Base-by-base conservation (phyloP, 2,329 filamentous ascomycete genomes). In the Apiospora sp. region DNA sequence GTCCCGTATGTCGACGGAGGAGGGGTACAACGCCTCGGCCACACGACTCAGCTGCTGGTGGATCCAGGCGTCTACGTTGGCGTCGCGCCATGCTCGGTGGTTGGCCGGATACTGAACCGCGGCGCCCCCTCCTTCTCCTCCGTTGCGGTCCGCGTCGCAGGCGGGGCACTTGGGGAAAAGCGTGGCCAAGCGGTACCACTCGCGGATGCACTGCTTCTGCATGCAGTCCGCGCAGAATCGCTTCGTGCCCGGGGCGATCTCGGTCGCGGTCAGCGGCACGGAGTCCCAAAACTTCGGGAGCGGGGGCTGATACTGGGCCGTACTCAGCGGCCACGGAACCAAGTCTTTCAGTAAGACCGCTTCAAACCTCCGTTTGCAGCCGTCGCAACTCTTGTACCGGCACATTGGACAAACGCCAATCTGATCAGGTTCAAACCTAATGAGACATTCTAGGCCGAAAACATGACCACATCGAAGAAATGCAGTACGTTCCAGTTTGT, bases 351-450 rank as follows among this genome's bases (percentile, higher is more conserved):
- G 1, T 12, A 4, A 0, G 24, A 16, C 3, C 13, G 13, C n/a
- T 0, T 3, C 10, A 0, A 27, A 24, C 2, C 3, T 7, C 51
- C 1, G 1, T 1, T 7, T 4, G 12, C 51, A 58, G 4, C 51
- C 51, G 24, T 34, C 27, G 27, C 51, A 58, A 13, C 13, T 34
- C 27, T 58, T 30, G 27, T 58, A 14, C 30, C 51, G 51, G 22
- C 51, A 58, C 2, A 58, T 3, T 14, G 51, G 51, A 19, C 51
- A 58, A 4, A 34, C 0, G 4, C 46, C 46, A 0, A 30, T 6
- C 2, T 8, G 10, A 12, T 4, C 5, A 2, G 7, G 0, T 16
- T 22, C 30, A 6, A 30, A 22, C 4, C 1, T 8, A 13, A 34
- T 19, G 34, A 19, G 30, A 27, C 51, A 58, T 0, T 13, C 4